Evolutionary conservation across 2,329 filamentous ascomycete species (phyloP).

Genomic region (Aspergillus sp.): DNA sequence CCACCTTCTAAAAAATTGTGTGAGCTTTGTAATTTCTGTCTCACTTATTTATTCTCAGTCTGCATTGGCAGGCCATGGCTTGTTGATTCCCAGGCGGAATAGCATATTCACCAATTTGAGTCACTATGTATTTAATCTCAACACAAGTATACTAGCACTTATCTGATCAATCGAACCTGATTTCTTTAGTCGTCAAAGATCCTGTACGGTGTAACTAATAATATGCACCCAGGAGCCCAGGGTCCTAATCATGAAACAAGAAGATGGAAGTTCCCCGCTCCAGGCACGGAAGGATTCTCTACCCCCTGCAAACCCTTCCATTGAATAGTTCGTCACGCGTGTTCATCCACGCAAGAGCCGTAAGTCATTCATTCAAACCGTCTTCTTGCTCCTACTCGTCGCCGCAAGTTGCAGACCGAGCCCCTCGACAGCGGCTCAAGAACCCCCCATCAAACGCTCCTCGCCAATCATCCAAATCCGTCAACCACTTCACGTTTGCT

Average conservation of each 20-base stretch:
- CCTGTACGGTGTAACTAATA: background rate
- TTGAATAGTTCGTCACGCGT: background rate
- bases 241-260: background rate
- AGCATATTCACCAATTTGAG: constrained; percentile 16
- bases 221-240: background rate
- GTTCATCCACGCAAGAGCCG: background rate
- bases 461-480: background rate
- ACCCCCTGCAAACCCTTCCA: background rate
- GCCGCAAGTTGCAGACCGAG: background rate
- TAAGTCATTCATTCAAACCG: background rate
- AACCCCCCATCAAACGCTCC: background rate
- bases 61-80: background rate
- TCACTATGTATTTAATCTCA: constrained; percentile 28
- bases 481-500: background rate
- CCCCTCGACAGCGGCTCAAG: background rate
- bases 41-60: constrained; percentile 13
- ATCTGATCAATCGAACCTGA: background rate
- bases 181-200: background rate
- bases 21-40: constrained; percentile 16
- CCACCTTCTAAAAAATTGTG: constrained; percentile 12
- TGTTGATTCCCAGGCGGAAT: constrained; percentile 4
- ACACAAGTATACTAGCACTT: constrained; percentile 15
- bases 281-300: background rate
- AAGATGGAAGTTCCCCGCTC: background rate
- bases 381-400: background rate